These are phyloP conservation scores for Apophysomyces variabilis DNA, from an alignment of 371 early-diverging fungal species.

Conservation along the genomic window DNA sequence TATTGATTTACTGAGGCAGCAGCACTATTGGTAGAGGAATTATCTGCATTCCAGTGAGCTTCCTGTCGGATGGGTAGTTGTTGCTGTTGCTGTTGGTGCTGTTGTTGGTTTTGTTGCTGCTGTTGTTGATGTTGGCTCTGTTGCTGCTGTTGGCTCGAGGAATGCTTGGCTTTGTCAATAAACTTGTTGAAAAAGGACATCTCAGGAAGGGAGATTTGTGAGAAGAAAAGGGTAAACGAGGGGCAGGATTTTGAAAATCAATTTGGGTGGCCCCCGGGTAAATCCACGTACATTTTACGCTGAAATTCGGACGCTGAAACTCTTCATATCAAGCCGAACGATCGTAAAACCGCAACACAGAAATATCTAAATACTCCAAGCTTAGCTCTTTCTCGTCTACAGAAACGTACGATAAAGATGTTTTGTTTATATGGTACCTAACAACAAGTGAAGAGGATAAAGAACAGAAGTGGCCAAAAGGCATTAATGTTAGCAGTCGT, in stretches of 20 bases:
- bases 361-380: too few relatives aligned
- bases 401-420: too few relatives aligned
- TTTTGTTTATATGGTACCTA: too few relatives aligned
- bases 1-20: background rate
- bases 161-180: slow-evolving; percentile 30
- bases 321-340: too few relatives aligned
- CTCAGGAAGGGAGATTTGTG: background rate
- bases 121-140: slow-evolving; percentile 10
- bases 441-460: too few relatives aligned
- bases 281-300: too few relatives aligned
- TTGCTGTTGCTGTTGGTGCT: slow-evolving; percentile 16
- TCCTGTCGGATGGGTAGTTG: slow-evolving; percentile 10
- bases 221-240: slow-evolving; percentile 5
- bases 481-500: too few relatives aligned
- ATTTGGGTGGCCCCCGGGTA: too few relatives aligned
- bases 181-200: slow-evolving; percentile 36
- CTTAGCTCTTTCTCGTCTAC: too few relatives aligned
- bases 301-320: too few relatives aligned
- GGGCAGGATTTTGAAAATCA: slow-evolving; percentile 5
- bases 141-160: slow-evolving; percentile 13
- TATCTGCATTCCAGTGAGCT: slow-evolving; percentile 7
- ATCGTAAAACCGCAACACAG: too few relatives aligned
- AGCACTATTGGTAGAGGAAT: slow-evolving; percentile 1
- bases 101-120: slow-evolving; percentile 11
- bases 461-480: too few relatives aligned